Evolutionary conservation across 176 grass and related monocot genomes (phyloP), one percentile per base, ranked within the genome.

Genomic region (Musa acuminata): DNA sequence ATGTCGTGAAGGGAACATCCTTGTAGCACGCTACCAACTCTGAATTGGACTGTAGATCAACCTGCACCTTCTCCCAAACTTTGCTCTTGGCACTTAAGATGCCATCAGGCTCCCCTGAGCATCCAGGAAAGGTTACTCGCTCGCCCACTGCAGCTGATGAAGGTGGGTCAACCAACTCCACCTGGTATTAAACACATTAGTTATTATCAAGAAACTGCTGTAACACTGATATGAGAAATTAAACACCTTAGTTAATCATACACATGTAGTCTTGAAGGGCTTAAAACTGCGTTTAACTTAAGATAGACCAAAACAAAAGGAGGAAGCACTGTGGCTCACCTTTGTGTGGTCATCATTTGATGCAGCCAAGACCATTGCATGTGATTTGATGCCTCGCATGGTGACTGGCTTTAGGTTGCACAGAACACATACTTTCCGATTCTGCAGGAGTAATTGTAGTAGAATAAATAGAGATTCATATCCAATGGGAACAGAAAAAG

Each of bases 361-460:
- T 78, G 95, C 90, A 79, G 95, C 95, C 76, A 99, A 82, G 85
- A 99, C 95, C 95, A 99, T 94, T 3, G 90, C 90, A 80, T 91
- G 90, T 72, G 90, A 94, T 70, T 99, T 99, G 62, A 91, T 98
- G 52, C 95, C 90, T 0, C 88, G 84, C 95, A 94, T 99, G 57
- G 90, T 88, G 60, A 85, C 95, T 0, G 90, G 95, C 71, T 99
- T 99, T 80, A 94, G 73, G 86, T 99, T 99, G 73, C 95, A 99
- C 67, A 94, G 80, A 21, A 99, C 90, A 17, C 95, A 94, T 5
- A 91, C 88, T 78, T 85, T 94, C 64, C 80, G 84, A 72, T 83
- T 81, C 90, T 98, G 86, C 70, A 67, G 22, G 49, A 13, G 81
- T 62, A 52, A 74, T 52, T 20, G 72, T 81, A 21, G 49, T 79